Base-by-base conservation (phyloP, 2,329 filamentous ascomycete genomes). In the Tolypocladium sp. region DNA sequence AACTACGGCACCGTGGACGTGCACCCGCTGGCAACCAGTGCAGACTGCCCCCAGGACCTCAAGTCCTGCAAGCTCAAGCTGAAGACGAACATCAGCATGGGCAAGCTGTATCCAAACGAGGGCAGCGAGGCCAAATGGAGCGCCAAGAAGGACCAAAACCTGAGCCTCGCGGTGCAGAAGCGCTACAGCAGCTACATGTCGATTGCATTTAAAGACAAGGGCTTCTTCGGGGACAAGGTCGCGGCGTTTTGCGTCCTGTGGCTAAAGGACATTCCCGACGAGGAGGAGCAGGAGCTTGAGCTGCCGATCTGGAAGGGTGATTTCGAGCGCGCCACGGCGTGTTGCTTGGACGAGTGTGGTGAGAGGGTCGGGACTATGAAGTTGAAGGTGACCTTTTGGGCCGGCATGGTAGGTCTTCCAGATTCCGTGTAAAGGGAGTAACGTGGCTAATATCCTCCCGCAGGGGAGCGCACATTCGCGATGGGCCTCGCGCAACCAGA, bases 1-100 rank as follows among this genome's bases (percentile, higher is more conserved):
- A 84, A 89, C 30, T 87, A 85, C 59, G 89, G 88, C 6, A 91
- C 88, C 0, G 67, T 91, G 0, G 84, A 89, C 62, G 74, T 90
- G 49, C 77, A 81, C n/a, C 78, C 81, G 15, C 78, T 75, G 56
- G 73, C 73, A 2, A 76, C 78, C 17, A 63, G 65, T 35, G 71
- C 77, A n/a, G 61, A 68, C 17, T 72, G 86, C 1, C 76, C 81
- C 0, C 66, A 76, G 1, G 75, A 82, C 12, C 68, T 84, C 10
- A 68, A 73, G 30, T 73, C 77, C 33, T 73, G 81, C 41, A 78
- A 83, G 55, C 71, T 88, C 61, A 88, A 87, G 67, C 69, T 89
- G 57, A 79, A 79, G 51, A 85, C 85, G 1, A 81, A 77, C 54
- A 74, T 87, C 38, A 80, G 79, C 46, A 76, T 75, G 22, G 80